Evolutionary conservation across 2,329 filamentous ascomycete species (phyloP), one percentile per base, ranked within the genome.

Genomic region (Epichloe amarillans): DNA sequence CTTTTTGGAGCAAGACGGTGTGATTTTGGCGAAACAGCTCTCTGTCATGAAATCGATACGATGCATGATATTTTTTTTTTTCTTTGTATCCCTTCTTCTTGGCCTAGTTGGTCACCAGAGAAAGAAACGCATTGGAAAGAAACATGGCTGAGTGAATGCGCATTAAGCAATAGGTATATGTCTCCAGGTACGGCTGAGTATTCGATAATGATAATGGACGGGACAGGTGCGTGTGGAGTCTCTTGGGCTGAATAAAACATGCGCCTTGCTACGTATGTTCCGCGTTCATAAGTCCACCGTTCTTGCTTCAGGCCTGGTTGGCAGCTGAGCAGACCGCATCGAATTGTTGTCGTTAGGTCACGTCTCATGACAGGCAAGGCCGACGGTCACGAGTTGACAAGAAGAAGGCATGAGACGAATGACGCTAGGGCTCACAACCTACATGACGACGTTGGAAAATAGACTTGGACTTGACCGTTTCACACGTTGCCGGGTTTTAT

Each of bases 151-250:
- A 41, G 47, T 33, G 35, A 26, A 44, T 42, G 50, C 39, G 42
- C 41, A 44, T 30, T 35, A 56, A 49, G 53, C 39, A 44, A 55
- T 50, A 44, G 15, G 45, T 53, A 52, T 41, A 30, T 10, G 10
- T 30, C 8, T 30, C 30, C 30, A 11, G 30, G 10, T 30, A 30
- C 30, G 30, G 30, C 44, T 38, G 45, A 33, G 40, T 56, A 53
- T 47, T 54, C 49, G 43, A 46, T 57, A 57, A 57, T 57, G 48
- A 38, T 56, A 56, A 56, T 56, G 46, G 50, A 41, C 47, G 43
- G 37, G 23, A 26, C 6, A 26, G 23, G 23, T 5, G 23, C 21
- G 21, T 5, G 21, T 23, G 21, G 21, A 23, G 21, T 23, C 21
- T 23, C 21, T 23, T 23, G 21, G 21, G 23, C 23, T 14, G 19